Percentiles rank a stretch among this genome's conserved stretches.
Conservation (phyloP, 2,329 filamentous ascomycete genomes). For the Volutella citrinella region DNA sequence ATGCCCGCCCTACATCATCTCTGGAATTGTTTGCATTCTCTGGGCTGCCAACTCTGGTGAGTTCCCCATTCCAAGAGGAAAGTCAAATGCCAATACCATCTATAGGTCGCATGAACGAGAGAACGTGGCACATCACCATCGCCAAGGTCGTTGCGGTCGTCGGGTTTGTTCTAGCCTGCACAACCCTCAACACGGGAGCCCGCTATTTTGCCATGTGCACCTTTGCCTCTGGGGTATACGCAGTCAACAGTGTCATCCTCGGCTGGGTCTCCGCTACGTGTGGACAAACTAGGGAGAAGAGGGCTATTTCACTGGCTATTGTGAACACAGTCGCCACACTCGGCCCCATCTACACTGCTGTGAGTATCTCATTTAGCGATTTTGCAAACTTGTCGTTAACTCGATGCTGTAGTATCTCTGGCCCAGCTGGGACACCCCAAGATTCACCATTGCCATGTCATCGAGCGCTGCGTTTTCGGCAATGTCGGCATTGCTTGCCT, state of each 20-base stretch:
- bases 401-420: constrained; percentile 30
- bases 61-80: not conserved
- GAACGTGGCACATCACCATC: no score
- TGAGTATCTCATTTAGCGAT: not conserved
- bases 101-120: constrained; percentile 37
- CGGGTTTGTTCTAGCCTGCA: constrained; percentile 15
- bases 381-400: not conserved
- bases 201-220: constrained; percentile 29
- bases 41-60: constrained; percentile 5
- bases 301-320: constrained; percentile 33
- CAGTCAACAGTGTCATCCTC: constrained; percentile 35
- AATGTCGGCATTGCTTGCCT: constrained; percentile 21
- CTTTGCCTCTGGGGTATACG: constrained; percentile 26
- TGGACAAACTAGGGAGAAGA: constrained; percentile 39
- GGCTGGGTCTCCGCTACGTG: constrained; percentile 35
- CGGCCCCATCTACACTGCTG: constrained; percentile 16
- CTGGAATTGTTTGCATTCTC: constrained; percentile 10
- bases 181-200: constrained; percentile 29
- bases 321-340: constrained; percentile 17
- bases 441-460: constrained; percentile 21
- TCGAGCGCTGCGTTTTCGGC: constrained; percentile 18
- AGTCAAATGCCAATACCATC: not conserved
- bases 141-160: not conserved
- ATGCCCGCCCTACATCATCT: constrained; percentile 40
- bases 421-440: constrained; percentile 27